Percentiles rank a stretch among this genome's conserved stretches.
Evolutionary conservation across 2,329 filamentous ascomycete genomes (phyloP).

Genomic region (Sarocladium brachiariae): DNA sequence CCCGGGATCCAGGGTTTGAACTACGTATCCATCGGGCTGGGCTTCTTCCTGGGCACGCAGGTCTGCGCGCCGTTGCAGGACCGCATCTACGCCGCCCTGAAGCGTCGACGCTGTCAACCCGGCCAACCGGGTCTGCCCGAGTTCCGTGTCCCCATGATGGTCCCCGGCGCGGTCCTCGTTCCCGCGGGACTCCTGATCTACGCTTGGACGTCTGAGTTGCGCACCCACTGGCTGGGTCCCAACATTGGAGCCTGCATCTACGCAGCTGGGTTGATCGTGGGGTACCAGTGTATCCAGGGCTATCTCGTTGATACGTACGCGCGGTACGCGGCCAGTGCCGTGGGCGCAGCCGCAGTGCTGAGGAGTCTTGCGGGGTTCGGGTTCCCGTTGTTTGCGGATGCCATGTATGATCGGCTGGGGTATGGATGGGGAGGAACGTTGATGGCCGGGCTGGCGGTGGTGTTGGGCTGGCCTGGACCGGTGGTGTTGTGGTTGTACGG

Average conservation of each 20-base stretch:
- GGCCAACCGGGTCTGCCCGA: conserved; percentile 31
- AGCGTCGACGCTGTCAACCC: conserved; percentile 21
- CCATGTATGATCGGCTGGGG: conserved; percentile 35
- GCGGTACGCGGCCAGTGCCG: conserved; percentile 38
- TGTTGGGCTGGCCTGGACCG: conserved; percentile 41
- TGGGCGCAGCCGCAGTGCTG: conserved; percentile 36
- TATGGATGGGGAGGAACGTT: conserved; percentile 36
- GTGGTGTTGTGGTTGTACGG: conserved; percentile 54
- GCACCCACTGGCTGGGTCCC: conserved; percentile 38
- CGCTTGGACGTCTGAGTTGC: conserved; percentile 37
- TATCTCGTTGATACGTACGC: conserved; percentile 42
- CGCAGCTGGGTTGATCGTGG: conserved; percentile 33
- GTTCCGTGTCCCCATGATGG: conserved; percentile 34
- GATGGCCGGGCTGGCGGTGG: conserved; percentile 34
- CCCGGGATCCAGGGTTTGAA: conserved; percentile 35
- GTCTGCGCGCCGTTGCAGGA: conserved; percentile 38
- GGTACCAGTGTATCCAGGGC: conserved; percentile 46
- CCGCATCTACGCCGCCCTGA: conserved; percentile 33
- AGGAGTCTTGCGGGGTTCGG: conserved; percentile 43
- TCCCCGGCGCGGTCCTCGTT: conserved; percentile 32
- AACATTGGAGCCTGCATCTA: conserved; percentile 36
- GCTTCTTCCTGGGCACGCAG: conserved; percentile 25
- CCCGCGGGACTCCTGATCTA: conserved; percentile 38
- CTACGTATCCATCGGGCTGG: conserved; percentile 23
- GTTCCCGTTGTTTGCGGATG: conserved; percentile 43